Conservation (phyloP, 2,329 filamentous ascomycete species). For the Fusarium pseudonygamai region DNA sequence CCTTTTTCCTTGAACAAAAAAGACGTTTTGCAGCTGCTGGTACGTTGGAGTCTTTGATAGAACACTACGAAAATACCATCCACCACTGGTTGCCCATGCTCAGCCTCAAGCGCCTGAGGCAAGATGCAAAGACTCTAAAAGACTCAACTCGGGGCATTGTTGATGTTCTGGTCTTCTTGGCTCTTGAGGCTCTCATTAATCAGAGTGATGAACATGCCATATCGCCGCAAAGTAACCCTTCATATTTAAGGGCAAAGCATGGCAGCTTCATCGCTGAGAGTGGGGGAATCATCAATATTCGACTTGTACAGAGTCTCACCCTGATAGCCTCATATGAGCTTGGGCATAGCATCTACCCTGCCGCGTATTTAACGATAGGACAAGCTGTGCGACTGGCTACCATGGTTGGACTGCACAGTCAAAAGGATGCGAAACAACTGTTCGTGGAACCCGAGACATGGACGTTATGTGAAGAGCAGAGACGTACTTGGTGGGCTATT, state of each 20-base stretch:
- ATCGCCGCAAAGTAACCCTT: not conserved
- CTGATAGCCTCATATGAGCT: not conserved
- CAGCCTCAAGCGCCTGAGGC: not conserved
- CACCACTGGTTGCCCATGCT: not conserved
- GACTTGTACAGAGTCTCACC: not conserved
- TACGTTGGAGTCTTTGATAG: not conserved
- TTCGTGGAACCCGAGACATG: not conserved
- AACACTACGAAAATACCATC: not conserved
- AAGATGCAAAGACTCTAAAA: rapidly evolving
- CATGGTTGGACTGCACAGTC: not conserved
- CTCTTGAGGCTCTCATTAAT: not conserved
- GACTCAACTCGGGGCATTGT: not conserved
- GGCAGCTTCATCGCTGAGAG: not conserved
- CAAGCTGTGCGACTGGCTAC: not conserved
- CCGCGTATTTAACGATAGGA: not conserved
- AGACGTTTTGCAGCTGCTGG: not conserved
- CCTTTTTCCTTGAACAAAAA: rapidly evolving
- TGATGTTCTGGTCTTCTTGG: not conserved
- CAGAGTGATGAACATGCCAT: not conserved
- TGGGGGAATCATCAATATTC: not conserved
- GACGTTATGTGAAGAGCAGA: not conserved
- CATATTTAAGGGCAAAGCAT: not conserved
- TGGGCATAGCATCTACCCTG: not conserved
- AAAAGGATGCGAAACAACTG: not conserved
- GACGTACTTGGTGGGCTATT: not conserved